Base-by-base conservation (phyloP, 139 green algal genomes). In the Volvox africanus region DNA sequence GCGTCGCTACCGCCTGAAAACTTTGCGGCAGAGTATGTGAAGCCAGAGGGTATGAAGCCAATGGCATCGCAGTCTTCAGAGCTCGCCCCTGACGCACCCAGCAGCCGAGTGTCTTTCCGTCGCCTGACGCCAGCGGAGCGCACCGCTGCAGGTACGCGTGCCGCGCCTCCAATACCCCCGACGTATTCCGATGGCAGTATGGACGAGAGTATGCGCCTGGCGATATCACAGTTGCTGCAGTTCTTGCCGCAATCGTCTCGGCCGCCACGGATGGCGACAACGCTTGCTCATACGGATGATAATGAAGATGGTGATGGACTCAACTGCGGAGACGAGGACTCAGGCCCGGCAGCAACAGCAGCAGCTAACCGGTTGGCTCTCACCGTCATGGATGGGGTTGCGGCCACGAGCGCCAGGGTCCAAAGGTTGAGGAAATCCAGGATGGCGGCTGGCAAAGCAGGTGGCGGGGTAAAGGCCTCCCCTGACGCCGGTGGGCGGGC, bases 141-240 rank as follows among this genome's bases (percentile, higher is more conserved):
- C 28, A 18, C 61, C 17, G 61, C 30, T n/a, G 33, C 21, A 28
- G 22, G 11, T 6, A 26, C 20, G 20, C 65, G 65, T 24, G 65
- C 65, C 2, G 65, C 65, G 0, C 16, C 82, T 32, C 28, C 81
- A 61, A 0, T 61, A 3, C 82, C 65, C 14, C 80, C 80, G 9
- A n/a, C 80, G 26, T 17, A 35, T 30, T 3, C 16, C 3, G 55
- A 9, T 17, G 50, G 32, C 50, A 61, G 24, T 19, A 44, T 16
- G 36, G 78, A 65, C 28, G 71, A 79, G 75, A 33, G 75, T 30
- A 55, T 20, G 21, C 32, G 17, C 32, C 13, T 24, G 0, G 75
- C 75, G 17, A 81, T 81, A 2, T 50, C 75, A n/a, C 50, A 86
- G 80, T 44, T 86, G 80, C 50, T 86, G 80, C 80, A 73, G 80